Base-by-base conservation (phyloP, 1,284 basidiomycete genomes). In the Pascua sp. region DNA sequence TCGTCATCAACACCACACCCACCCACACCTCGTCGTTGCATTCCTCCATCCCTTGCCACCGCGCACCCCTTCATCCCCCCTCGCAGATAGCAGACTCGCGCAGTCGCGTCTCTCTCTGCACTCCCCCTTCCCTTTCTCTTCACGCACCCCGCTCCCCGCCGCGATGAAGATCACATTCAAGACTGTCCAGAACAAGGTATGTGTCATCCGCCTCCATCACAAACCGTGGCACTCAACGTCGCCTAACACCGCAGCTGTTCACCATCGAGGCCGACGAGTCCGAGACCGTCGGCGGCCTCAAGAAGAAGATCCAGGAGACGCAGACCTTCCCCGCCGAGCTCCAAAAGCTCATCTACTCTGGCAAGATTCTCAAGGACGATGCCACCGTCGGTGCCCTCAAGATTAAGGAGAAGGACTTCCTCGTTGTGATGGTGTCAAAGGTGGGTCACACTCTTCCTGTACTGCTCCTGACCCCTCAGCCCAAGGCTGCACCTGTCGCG, bases 351-450 rank as follows among this genome's bases (percentile, higher is more conserved):
- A 98, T 99, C 78, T 98, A 91, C 78, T 87, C 92, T 49, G 92
- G 95, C 60, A 96, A 97, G 81, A 89, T 99, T 49, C 82, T 98
- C 42, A 78, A 85, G 16, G 93, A 99, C 77, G 85, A 87, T 59
- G 93, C 93, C 81, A 89, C 88, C 1, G 84, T 99, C 42, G 89
- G 85, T 64, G 88, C 88, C 56, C 90, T 89, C 72, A 87, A 89
- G 60, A 90, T 98, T 81, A 95, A 97, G 80, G 95, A 98, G 80
- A 98, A 97, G 81, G 95, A 97, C 76, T 99, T 99, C 80, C 81
- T 98, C 59, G 96, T 99, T 16, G 85, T 98, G 48, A 98, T 98
- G 95, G 90, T 98, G 47, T 86, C 91, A 54, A 98, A 97, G 85
- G 92, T 93, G 64, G 60, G 80, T 71, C 24, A 24, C 42, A 11